Base-by-base conservation (phyloP, 768 basidiomycete genomes). In the Sutorius australiensis region DNA sequence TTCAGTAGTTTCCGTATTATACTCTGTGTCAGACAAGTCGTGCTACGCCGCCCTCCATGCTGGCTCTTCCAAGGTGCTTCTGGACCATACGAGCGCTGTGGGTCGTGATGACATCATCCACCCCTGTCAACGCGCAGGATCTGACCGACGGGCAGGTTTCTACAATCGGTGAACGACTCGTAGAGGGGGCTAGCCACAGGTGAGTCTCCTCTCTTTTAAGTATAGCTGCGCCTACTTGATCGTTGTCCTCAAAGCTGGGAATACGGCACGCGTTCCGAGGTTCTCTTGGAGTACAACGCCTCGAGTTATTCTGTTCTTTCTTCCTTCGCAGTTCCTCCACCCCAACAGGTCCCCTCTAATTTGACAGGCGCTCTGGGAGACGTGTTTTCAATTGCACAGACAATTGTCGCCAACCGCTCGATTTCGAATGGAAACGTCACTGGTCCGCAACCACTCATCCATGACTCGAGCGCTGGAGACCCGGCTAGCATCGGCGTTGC, bases 401-500 rank as follows among this genome's bases (percentile, higher is more conserved):
- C 67, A 24, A 72, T 81, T 19, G 80, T 89, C n/a, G 57, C 68
- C 3, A 73, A 74, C 49, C 80, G 81, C 32, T 61, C 76, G 11
- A 38, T 48, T 6, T 71, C 77, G 6, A 81, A 76, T 59, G 73
- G 67, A 30, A 70, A 74, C 30, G 59, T 72, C 13, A 65, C 69
- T 3, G 80, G 78, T 14, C 80, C 85, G 2, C 81, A 82, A 58
- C 80, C 86, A 0, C 72, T 92, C 16, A 59, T 70, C 3, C 77
- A 79, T 39, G 81, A 84, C 30, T 74, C 77, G 37, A 84, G 86
- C 14, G 88, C 84, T 0, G 84, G 76, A 0, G 93, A 95, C 62
- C 92, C 92, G 0, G 81, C 91, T 0, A 85, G 83, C 42, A 77
- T 87, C n/a, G 90, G 89, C 2, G 77, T 87, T 31, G 77, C 84